Conservation (phyloP, 2,329 filamentous ascomycete species). For the Fusarium incarnatum region DNA sequence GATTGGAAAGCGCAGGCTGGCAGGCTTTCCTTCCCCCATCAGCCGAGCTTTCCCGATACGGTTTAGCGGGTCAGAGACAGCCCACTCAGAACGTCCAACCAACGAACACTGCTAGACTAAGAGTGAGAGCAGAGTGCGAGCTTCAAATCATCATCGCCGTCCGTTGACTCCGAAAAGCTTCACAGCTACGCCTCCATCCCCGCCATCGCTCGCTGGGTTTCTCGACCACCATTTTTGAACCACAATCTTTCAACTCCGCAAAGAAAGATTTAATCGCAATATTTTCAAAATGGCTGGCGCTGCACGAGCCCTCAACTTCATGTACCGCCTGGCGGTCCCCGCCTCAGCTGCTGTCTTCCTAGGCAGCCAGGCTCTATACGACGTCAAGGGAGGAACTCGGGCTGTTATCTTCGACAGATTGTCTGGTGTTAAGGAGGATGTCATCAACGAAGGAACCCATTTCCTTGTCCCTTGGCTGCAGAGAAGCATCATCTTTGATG, state of each 20-base stretch:
- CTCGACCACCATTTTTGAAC: slow-evolving; percentile 7
- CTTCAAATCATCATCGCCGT: slow-evolving; percentile 45
- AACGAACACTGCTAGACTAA: slow-evolving; percentile 38
- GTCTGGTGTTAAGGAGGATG: slow-evolving; percentile 89
- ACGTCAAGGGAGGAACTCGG: slow-evolving; percentile 92
- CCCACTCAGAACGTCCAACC: slow-evolving; percentile 35
- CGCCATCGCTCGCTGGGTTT: slow-evolving; percentile 16
- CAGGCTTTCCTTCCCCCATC: slow-evolving; percentile 41
- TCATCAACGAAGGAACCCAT: slow-evolving; percentile 96
- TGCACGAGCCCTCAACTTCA: slow-evolving; percentile 68
- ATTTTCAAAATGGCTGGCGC: slow-evolving; percentile 62
- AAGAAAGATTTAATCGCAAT: slow-evolving; percentile 9
- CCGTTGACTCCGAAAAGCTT: slow-evolving; percentile 46
- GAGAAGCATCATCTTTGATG: slow-evolving; percentile 93
- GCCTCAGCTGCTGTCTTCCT: slow-evolving; percentile 75
- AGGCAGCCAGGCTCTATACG: slow-evolving; percentile 87
- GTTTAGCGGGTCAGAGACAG: slow-evolving; percentile 47
- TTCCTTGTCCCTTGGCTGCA: slow-evolving; percentile 97
- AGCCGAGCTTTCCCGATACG: slow-evolving; percentile 52
- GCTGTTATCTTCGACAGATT: slow-evolving; percentile 98
- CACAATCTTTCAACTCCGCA: background rate
- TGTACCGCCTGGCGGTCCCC: slow-evolving; percentile 80
- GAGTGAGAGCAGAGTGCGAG: slow-evolving; percentile 25
- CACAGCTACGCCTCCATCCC: slow-evolving; percentile 28
- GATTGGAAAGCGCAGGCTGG: slow-evolving; percentile 44